Evolutionary conservation across 306 rosid species (phyloP), one percentile per base, ranked within the genome.

Genomic region (Sophora flavescens): DNA sequence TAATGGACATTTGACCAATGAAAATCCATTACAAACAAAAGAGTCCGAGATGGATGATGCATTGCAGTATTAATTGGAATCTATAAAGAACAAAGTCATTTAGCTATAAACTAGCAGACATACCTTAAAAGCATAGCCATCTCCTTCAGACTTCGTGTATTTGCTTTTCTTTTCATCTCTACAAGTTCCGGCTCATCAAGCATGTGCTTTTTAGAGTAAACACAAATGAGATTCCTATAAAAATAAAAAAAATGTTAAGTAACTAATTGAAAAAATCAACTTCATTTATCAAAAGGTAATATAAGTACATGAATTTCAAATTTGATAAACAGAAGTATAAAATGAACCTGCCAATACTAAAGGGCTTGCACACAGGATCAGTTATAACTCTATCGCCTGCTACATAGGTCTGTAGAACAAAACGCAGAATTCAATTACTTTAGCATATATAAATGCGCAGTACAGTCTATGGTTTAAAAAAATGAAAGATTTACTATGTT

Each of bases 121-220:
- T 88, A 96, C 99, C 96, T 87, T 74, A 96, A 87, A 66, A 88
- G 97, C 68, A 87, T 13, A 73, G 98, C 97, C 97, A 96, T 88
- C 88, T 96, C 99, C 90, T 96, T 96, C 81, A 96, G 80, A 72
- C 98, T 89, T 85, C 96, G 83, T 4, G 92, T 89, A 79, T 96
- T 93, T 63, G 98, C 91, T 80, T 72, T 91, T 78, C 93, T 88
- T 93, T 96, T 96, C 89, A 81, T 88, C 75, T 96, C 99, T 75
- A 84, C 59, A 70, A 89, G 96, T 81, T 81, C 89, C 1, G 99
- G 99, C 83, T 62, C 84, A 91, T 96, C 99, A 42, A 42, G 47
- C 99, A 96, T 87, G 91, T 96, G 99, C 81, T 96, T 96, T 83
- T 92, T 96, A 1, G 99, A 96, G 89, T 96, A 96, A 70, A 96